Evolutionary conservation across 306 rosid species (phyloP), one percentile per base, ranked within the genome.

Genomic region (Gleditsia sinensis): DNA sequence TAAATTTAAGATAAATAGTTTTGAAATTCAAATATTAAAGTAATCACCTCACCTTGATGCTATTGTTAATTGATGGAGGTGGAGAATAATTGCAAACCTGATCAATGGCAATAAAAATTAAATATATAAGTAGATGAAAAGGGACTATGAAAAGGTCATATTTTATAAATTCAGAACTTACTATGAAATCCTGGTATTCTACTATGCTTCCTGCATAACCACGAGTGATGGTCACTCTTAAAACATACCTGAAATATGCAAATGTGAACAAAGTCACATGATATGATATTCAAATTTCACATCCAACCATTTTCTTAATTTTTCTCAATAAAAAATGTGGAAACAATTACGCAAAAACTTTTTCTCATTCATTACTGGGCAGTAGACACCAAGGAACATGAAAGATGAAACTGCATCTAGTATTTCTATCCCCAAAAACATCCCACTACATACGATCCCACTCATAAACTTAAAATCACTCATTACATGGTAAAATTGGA

Each of bases 41-140:
- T 32, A 62, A 16, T 45, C 54, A 48, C 78, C 95, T 88, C 77
- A 94, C 99, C 97, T 94, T 94, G 86, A 94, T 94, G 82, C 99
- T 92, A 67, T 90, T 94, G 88, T 94, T 94, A 60, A 94, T 92
- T 57, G 90, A 71, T 36, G 99, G 99, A 86, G 71, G 76, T 43
- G 95, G 96, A 60, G 95, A 51, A 84, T 88, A 94, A 84, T 94
- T 94, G 80, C 88, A 96, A 83, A 94, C 99, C 99, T 94, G 87
- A 61, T 40, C 62, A 83, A 80, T 54, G 60, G 62, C 50, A 32
- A 75, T 59, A 59, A 54, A 51, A 55, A 79, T 50, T 70, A 21
- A 78, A 33, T 56, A 65, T 64, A 62, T 4, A 40, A 75, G 50
- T 27, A 30, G 65, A 66, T 32, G 49, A 67, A 62, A 78, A 37